Evolutionary conservation across 108 stramenopile species (phyloP), one percentile per base, ranked within the genome.

Genomic region (Chaetoceros muelleri): DNA sequence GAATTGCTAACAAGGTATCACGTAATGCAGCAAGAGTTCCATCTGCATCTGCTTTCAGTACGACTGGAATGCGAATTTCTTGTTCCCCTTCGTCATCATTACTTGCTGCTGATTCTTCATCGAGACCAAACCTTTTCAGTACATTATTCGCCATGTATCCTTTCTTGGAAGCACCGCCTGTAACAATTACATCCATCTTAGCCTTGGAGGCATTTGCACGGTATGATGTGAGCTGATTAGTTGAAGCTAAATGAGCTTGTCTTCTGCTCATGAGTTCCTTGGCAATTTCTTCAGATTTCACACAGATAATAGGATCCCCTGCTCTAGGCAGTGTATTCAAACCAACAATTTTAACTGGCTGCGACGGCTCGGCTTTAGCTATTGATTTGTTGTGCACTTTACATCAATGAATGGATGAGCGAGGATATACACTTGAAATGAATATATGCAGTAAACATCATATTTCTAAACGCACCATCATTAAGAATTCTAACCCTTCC

Each of bases 31-130:
- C 66, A 13, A 93, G 57, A 1, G 87, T 78, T 10, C 90, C 90
- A 59, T 93, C 82, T 22, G 84, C 82, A 52, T 87, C 85, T 10
- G 90, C 84, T 60, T 85, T 88, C 48, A 93, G 67, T 1, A 93
- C 69, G 19, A 93, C 78, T 17, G 90, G 90, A 47, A 87, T 83
- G 3, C 84, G 68, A 29, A 87, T 75, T 20, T 65, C 53, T 1
- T 28, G 55, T 30, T 71, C 73, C 19, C 54, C 65, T 7, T 71
- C 66, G 5, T 24, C 56, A 21, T 69, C 57, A 13, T 70, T 65
- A 24, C 58, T 46, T 34, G 60, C 60, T 16, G 64, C 72, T 55
- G 67, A 54, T 53, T 64, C 67, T 34, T 63, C 52, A 40, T 71
- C 78, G 55, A 75, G 29, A 21, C 57, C 71, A 24, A 71, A 65